Conservation (phyloP, 73 alveolate genomes). For the Paramecium biaurelia region DNA sequence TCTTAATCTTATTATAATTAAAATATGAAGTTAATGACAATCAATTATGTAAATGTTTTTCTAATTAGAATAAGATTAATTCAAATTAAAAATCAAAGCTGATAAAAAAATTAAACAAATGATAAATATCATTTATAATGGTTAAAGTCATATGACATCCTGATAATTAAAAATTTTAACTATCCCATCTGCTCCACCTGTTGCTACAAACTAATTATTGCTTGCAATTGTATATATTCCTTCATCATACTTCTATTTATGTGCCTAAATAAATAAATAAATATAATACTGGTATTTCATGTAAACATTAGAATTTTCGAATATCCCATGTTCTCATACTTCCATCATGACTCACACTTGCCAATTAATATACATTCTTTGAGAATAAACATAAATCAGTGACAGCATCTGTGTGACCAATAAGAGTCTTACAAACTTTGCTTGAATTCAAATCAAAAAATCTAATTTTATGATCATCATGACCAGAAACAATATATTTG, state of each 20-base stretch:
- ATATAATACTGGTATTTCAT: slow-evolving; percentile 62
- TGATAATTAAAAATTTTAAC: slow-evolving; percentile 55
- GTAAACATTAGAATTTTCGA: slow-evolving; percentile 68
- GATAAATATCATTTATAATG: not conserved
- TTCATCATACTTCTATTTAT: slow-evolving; percentile 59
- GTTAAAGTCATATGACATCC: not conserved
- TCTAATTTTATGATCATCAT: slow-evolving; percentile 69
- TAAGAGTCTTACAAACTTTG: slow-evolving; percentile 50
- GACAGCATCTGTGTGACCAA: slow-evolving; percentile 75
- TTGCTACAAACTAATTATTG: not conserved
- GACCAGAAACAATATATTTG: slow-evolving; percentile 68
- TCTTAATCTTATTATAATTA: not conserved
- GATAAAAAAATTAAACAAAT: not conserved
- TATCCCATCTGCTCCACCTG: slow-evolving; percentile 67
- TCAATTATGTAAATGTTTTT: not conserved
- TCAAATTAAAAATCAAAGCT: not conserved
- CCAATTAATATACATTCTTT: slow-evolving; percentile 55
- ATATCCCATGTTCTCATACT: slow-evolving; percentile 77
- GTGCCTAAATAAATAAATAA: not conserved
- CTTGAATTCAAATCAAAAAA: slow-evolving; percentile 66
- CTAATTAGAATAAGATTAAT: not conserved
- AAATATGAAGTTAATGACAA: not conserved
- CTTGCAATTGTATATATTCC: slow-evolving; percentile 12
- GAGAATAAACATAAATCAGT: slow-evolving; percentile 65
- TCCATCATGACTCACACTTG: slow-evolving; percentile 75